Evolutionary conservation across 208 protist species (phyloP).

Genomic region (Angomonas ambiguus): DNA sequence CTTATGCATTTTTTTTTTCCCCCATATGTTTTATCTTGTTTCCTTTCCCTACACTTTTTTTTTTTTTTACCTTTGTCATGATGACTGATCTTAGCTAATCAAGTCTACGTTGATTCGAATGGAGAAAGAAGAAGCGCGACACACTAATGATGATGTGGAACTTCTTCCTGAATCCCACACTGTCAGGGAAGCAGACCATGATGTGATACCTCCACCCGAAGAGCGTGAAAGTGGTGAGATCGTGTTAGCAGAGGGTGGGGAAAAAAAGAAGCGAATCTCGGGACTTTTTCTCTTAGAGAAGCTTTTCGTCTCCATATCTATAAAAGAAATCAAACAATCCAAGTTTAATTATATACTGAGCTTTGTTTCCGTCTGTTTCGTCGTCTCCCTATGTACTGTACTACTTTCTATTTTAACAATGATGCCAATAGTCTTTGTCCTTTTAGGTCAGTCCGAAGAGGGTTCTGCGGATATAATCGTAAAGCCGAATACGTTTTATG

Average conservation of each 20-base stretch:
- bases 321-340: conserved; percentile 20
- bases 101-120: no score
- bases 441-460: conserved; percentile 35
- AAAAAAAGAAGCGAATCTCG: neutral
- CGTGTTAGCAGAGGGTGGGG: neutral
- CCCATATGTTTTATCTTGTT: neutral
- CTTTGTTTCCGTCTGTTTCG: conserved; percentile 54
- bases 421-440: conserved; percentile 59
- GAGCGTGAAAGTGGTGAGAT: neutral
- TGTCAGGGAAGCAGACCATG: no score
- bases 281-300: conserved; percentile 5
- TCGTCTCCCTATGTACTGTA: conserved; percentile 51
- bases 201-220: neutral
- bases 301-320: conserved; percentile 31
- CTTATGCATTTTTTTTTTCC: neutral
- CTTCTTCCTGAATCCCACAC: neutral
- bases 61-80: neutral
- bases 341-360: conserved; percentile 47
- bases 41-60: neutral
- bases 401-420: conserved; percentile 58
- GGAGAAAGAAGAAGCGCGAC: conserved; percentile 9
- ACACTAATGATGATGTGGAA: neutral
- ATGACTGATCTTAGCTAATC: neutral
- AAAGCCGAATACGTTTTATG: conserved; percentile 23
- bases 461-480: conserved; percentile 51